Percentiles rank a stretch among this genome's conserved stretches.
These are phyloP conservation scores for Rhytidhysteron rufulum DNA, from an alignment of 2,329 filamentous ascomycete species.

Conservation along the genomic window DNA sequence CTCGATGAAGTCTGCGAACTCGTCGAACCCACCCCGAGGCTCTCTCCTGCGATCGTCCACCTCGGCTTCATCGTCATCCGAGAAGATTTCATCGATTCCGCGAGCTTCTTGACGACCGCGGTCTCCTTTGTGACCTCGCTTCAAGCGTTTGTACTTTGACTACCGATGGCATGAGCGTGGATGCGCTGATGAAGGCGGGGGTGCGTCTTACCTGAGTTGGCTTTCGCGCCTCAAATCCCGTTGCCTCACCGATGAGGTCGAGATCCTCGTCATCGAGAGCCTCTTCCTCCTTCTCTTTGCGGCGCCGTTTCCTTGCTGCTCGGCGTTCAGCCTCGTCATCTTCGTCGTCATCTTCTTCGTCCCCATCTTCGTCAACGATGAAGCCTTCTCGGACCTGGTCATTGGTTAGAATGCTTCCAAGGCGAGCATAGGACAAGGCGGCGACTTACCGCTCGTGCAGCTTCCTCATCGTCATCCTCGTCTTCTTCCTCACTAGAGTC, in stretches of 20 bases:
- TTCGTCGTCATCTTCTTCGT: conserved; percentile 61
- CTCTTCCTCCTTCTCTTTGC: conserved; percentile 73
- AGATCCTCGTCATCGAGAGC: conserved; percentile 90
- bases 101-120: conserved; percentile 59
- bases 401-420: conserved; percentile 12
- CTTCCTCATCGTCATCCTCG: conserved; percentile 32
- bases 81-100: conserved; percentile 89
- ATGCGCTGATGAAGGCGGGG: conserved; percentile 2
- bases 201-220: conserved; percentile 59
- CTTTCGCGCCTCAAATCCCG: conserved; percentile 64
- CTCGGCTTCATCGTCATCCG: conserved; percentile 82
- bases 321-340: conserved; percentile 62
- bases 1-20: conserved; percentile 78
- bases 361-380: conserved; percentile 88
- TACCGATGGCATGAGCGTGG: too few species aligned
- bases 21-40: conserved; percentile 22
- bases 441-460: conserved; percentile 22
- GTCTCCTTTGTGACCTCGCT: conserved; percentile 80
- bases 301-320: conserved; percentile 73
- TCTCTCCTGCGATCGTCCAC: conserved; percentile 34
- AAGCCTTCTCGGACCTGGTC: conserved; percentile 83
- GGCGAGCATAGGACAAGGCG: conserved; percentile 6
- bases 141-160: conserved; percentile 94
- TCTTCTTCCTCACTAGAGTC: conserved; percentile 40
- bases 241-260: conserved; percentile 84